Evolutionary conservation across 306 rosid species (phyloP), one percentile per base, ranked within the genome.

Genomic region (Canavalia gladiata): DNA sequence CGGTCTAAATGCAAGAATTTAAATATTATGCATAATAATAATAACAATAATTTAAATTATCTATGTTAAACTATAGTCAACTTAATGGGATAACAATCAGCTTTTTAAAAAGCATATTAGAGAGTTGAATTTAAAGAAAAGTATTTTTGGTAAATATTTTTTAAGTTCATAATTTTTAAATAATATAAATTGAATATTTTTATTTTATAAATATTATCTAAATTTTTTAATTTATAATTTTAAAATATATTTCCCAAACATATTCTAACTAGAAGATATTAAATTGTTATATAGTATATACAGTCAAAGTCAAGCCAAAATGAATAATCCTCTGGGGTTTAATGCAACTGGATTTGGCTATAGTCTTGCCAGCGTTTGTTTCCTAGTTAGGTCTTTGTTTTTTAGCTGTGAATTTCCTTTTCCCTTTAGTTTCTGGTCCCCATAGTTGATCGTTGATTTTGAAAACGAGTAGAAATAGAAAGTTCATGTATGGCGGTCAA

Each of bases 381-480:
- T 35, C 47, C 37, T 47, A 37, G 66, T 71, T 43, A 12, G 25
- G 11, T 43, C 12, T 47, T 5, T 29, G 29, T 33, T 69, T 4
- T 75, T 13, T 65, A 4, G 7, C 1, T 52, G 31, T 11, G 5
- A 2, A 30, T 54, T 57, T 63, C 2, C 5, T 68, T 80, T 71
- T 7, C 2, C 8, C 8, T 71, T 80, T 49, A 9, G 45, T 7
- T 52, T 2, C 2, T 39, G 67, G 74, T 72, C 78, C 31, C 55
- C 35, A 34, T 6, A 47, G 4, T 79, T 79, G 83, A 59, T 63
- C 63, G 3, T 60, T 59, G 12, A 80, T 60, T 34, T 72, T 72
- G 74, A 80, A 80, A 29, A 58, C 76, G 69, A 68, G 60, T 79
- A 43, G 7, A 58, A 68, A 37, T 50, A 34, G 52, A 77, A 35